phyloP scores from a whole-genome alignment of 345 rosid species.

The Syzygium oleosum region DNA sequence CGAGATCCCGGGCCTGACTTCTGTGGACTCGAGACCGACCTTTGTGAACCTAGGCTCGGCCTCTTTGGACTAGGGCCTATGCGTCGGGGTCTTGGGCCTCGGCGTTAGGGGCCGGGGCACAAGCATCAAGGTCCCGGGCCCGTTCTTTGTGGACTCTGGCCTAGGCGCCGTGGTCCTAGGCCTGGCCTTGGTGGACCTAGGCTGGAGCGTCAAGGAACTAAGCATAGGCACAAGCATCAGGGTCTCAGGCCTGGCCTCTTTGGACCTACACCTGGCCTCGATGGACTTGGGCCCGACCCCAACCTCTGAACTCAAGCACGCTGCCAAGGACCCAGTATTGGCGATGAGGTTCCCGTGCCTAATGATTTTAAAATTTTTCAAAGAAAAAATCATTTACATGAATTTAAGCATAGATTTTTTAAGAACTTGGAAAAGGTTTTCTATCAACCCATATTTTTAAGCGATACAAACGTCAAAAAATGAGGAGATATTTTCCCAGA shows the following conservation, averaged over 20 bases:
- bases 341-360: neutral
- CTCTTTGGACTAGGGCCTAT: too few species aligned
- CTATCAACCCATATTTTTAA: too few species aligned
- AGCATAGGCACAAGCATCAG: neutral
- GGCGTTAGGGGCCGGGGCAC: neutral
- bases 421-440: too few species aligned
- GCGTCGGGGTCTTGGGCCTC: neutral
- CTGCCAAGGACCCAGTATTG: neutral
- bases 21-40: neutral
- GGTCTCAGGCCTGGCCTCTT: neutral
- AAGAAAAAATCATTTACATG: too few species aligned
- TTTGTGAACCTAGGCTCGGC: neutral
- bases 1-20: accelerated
- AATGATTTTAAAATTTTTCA: neutral
- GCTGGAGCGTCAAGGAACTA: too few species aligned
- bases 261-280: too few species aligned
- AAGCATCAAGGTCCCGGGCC: neutral
- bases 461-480: too few species aligned
- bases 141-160: neutral
- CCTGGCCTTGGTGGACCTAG: neutral
- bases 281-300: too few species aligned
- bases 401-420: too few species aligned
- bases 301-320: too few species aligned
- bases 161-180: neutral
- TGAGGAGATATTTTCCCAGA: too few species aligned